phyloP scores from a whole-genome alignment of 805 yeast genomes.

The Candida namnaoensis region DNA sequence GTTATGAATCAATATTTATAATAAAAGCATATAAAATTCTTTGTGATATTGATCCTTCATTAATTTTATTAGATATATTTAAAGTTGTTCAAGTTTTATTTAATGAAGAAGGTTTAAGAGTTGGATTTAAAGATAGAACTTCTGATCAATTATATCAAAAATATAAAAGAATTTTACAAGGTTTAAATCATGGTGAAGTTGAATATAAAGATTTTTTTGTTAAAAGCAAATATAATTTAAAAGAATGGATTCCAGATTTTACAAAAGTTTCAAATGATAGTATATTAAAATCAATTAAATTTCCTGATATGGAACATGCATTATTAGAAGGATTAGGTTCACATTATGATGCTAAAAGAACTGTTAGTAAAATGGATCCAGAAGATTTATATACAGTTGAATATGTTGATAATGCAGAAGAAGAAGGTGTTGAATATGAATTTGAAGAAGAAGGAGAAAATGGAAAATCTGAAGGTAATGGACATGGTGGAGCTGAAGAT shows the following conservation, averaged over 20 bases:
- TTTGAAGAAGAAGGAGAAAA: neutral
- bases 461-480: neutral
- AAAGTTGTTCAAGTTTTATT: conserved; percentile 13
- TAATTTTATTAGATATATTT: conserved; percentile 14
- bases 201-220: conserved; percentile 13
- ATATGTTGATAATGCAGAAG: no score
- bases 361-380: neutral
- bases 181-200: conserved; percentile 14
- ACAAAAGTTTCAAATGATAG: conserved; percentile 3
- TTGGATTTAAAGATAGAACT: conserved; percentile 16
- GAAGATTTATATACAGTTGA: no score
- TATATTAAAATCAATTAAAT: conserved; percentile 6
- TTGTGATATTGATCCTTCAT: conserved; percentile 9
- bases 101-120: conserved; percentile 12
- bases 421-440: neutral
- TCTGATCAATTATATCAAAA: conserved; percentile 19
- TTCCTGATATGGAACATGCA: conserved; percentile 10
- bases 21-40: conserved; percentile 14
- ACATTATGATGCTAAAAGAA: conserved; percentile 3
- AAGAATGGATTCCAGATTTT: conserved; percentile 17
- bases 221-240: conserved; percentile 9
- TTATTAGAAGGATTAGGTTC: conserved; percentile 7
- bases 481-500: neutral
- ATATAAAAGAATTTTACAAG: conserved; percentile 17
- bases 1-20: conserved; percentile 16